Percentiles rank a stretch among this genome's conserved stretches.
Evolutionary conservation across 768 basidiomycete species (phyloP).

Genomic region (Boletus rubroflammeus): DNA sequence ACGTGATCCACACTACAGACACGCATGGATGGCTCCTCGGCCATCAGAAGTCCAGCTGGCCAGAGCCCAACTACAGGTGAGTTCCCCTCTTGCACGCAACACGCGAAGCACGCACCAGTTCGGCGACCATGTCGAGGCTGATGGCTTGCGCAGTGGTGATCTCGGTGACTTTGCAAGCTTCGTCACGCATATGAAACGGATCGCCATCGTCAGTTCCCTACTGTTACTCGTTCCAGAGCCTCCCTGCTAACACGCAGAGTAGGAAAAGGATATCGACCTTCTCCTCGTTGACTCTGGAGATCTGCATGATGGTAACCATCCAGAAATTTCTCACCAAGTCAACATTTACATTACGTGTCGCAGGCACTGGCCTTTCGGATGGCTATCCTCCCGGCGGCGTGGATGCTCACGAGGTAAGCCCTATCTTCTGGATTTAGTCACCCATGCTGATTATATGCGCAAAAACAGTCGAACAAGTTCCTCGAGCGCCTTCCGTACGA

Average conservation of each 20-base stretch:
- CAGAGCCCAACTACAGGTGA: conserved; percentile 73
- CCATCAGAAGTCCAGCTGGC: conserved; percentile 69
- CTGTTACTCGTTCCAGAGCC: neutral
- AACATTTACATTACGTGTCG: conserved; percentile 4
- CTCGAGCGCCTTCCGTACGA: conserved; percentile 75
- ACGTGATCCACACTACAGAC: conserved; percentile 84
- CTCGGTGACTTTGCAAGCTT: conserved; percentile 89
- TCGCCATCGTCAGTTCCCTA: conserved; percentile 49
- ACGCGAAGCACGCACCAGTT: neutral
- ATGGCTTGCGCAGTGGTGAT: conserved; percentile 40
- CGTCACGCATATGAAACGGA: conserved; percentile 73
- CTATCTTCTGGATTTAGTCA: neutral
- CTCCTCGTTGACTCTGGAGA: conserved; percentile 82
- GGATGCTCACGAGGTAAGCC: conserved; percentile 64
- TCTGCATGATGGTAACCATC: conserved; percentile 55
- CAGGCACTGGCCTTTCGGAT: conserved; percentile 75
- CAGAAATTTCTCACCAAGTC: neutral
- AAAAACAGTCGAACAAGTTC: conserved; percentile 65
- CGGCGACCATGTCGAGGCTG: neutral
- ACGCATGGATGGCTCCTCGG: conserved; percentile 81
- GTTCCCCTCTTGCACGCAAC: conserved; percentile 7
- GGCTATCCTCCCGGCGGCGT: conserved; percentile 68
- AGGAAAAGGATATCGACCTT: conserved; percentile 75
- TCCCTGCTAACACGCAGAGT: neutral
- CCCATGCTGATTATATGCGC: neutral